These are phyloP conservation scores for Argentina anserina DNA, from an alignment of 306 rosid species.

Conservation along the genomic window DNA sequence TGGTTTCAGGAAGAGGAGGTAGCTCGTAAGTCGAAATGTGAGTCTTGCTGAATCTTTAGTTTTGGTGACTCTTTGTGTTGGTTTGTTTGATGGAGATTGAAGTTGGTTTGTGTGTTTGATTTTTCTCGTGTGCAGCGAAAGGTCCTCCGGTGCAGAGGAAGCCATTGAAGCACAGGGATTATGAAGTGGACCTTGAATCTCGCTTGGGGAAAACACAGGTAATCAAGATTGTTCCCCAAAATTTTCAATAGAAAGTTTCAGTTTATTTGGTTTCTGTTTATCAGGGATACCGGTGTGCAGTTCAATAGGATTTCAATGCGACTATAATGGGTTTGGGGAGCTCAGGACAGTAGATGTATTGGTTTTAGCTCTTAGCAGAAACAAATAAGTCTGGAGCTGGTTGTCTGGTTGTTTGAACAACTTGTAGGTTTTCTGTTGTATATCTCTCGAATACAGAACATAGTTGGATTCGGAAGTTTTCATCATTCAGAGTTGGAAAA, in stretches of 20 bases:
- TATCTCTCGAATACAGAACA: not conserved
- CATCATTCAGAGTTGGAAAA: not conserved
- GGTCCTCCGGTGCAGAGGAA: constrained; percentile 88
- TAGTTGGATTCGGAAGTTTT: not conserved
- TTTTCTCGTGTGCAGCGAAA: constrained; percentile 42
- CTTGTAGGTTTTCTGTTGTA: not conserved
- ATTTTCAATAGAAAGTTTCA: not conserved
- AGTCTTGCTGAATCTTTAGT: constrained; percentile 7
- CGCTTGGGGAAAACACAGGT: constrained; percentile 97
- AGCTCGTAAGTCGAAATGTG: constrained; percentile 65
- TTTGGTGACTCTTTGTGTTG: not conserved
- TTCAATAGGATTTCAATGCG: too few relatives aligned
- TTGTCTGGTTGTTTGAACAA: not conserved
- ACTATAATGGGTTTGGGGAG: too few relatives aligned
- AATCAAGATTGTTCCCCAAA: not conserved
- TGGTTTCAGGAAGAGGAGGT: constrained; percentile 52
- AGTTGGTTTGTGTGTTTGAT: not conserved
- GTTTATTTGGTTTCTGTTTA: too few relatives aligned
- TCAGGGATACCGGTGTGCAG: too few relatives aligned
- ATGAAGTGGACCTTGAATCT: constrained; percentile 92
- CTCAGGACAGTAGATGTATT: too few relatives aligned
- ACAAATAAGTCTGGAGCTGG: not conserved
- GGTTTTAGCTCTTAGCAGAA: too few relatives aligned
- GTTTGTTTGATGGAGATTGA: too few relatives aligned
- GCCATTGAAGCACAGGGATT: constrained; percentile 96